Base-by-base conservation (phyloP, 345 rosid species). In the Zanthoxylum bungeanum region DNA sequence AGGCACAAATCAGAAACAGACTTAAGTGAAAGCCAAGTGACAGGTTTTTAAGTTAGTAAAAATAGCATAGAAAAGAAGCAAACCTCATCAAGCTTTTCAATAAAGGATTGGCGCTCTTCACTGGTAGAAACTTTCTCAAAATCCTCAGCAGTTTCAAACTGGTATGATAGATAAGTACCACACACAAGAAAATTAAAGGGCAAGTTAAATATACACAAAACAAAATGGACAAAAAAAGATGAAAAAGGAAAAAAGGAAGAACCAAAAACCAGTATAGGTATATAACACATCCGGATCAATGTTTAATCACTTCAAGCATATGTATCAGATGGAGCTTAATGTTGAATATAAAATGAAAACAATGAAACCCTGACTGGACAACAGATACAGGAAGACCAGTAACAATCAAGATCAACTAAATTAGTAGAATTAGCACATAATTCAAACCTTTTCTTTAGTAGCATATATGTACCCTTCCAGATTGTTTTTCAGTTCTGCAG, bases 391-490 rank as follows among this genome's bases (percentile, higher is more conserved):
- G 61, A 62, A 46, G 27, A 53, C 17, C 22, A 55, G 64, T 4
- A 37, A 39, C 62, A 17, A 37, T 64, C 49, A 59, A 22, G 22
- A 56, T 24, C 30, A 60, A 8, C 22, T n/a, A n/a, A 21, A 62
- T 33, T 50, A 47, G 30, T 21, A 31, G 8, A 39, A 1, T 31
- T 27, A 50, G 56, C 12, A 7, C 37, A 51, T 33, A 66, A 30
- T 34, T 11, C 77, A 59, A 33, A 80, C 99, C 96, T 93, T 88
- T 75, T 96, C 99, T 86, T 96, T 96, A 19, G 97, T 93, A 31
- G 94, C 86, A 82, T 96, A 96, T 76, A 96, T 88, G 77, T 93
- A 96, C 46, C 88, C 89, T 79, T 96, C 99, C 85, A 96, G 89
- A 79, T 84, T 83, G 82, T 96, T 93, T 78, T 96, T 96, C 63